A percentile compares a stretch with the other conserved stretches of the same genome.
phyloP scores from a whole-genome alignment of 306 rosid genomes.

The Elaeagnus macrophylla region DNA sequence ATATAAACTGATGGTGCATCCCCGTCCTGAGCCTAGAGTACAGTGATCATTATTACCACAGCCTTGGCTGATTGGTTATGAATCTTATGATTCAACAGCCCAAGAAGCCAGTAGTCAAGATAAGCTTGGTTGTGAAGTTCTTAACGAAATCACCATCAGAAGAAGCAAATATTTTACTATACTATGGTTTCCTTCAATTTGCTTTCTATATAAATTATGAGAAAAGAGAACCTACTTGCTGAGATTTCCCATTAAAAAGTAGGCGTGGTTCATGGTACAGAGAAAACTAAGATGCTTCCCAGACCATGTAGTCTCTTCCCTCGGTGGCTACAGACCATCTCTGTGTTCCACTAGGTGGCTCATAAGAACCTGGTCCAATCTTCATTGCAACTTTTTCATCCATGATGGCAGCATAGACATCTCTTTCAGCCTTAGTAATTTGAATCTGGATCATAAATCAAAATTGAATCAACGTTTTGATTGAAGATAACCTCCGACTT shows the following conservation, averaged over 20 bases:
- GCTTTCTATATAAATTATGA: neutral
- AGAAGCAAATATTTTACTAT: conserved; percentile 13
- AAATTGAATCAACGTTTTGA: conserved; percentile 12
- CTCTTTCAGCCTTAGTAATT: conserved; percentile 72
- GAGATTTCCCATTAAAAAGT: conserved; percentile 3
- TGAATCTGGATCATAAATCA: conserved; percentile 36
- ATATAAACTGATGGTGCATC: too few relatives aligned
- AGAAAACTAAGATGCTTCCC: conserved; percentile 50
- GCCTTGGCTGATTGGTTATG: too few relatives aligned
- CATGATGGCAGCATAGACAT: conserved; percentile 77
- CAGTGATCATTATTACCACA: too few relatives aligned
- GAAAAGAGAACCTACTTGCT: neutral
- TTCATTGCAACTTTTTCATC: conserved; percentile 67
- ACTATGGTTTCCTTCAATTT: neutral
- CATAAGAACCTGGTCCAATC: conserved; percentile 88
- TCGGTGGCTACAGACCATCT: conserved; percentile 50
- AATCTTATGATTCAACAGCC: too few relatives aligned
- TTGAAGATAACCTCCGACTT: too few relatives aligned
- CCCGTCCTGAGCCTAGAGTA: too few relatives aligned
- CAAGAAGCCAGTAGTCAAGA: too few relatives aligned
- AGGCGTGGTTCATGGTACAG: neutral
- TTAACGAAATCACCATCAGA: conserved; percentile 6
- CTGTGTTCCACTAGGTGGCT: conserved; percentile 52
- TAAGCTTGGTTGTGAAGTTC: neutral
- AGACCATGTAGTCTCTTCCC: conserved; percentile 76